Evolutionary conservation across 208 protist genomes (phyloP).

Genomic region (Porcisia hertigi): DNA sequence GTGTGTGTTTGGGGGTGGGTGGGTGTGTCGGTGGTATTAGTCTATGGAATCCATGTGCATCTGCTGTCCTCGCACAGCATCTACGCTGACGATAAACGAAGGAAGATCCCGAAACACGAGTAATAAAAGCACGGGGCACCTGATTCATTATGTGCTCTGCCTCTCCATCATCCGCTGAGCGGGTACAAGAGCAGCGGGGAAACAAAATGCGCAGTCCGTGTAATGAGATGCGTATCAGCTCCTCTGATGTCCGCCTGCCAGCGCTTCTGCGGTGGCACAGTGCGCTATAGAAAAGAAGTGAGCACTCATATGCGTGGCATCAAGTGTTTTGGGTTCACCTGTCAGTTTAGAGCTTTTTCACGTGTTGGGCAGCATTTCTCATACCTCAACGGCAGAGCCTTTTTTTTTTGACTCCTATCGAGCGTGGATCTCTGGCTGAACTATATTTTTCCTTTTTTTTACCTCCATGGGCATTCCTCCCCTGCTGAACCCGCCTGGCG

Average conservation of each 20-base stretch:
- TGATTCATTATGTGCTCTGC: background rate
- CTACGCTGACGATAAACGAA: background rate
- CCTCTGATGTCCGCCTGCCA: background rate
- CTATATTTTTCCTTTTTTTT: background rate
- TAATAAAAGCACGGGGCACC: background rate
- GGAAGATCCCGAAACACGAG: background rate
- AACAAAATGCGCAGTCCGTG: background rate
- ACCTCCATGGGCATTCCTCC: background rate
- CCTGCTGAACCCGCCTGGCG: background rate
- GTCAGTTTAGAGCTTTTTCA: background rate
- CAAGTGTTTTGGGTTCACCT: background rate
- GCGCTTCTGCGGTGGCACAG: background rate
- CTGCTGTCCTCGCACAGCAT: background rate
- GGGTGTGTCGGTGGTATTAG: conserved; percentile 4
- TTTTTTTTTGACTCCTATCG: background rate
- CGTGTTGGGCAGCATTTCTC: background rate
- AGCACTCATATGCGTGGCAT: background rate
- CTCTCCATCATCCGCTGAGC: background rate
- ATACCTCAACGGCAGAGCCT: background rate
- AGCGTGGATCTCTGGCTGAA: background rate
- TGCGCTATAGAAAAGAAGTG: background rate
- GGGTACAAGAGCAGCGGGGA: background rate
- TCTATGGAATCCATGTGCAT: too few species aligned
- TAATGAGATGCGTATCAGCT: background rate
- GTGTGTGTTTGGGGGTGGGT: conserved; percentile 10